Evolutionary conservation across 306 rosid genomes (phyloP).

Genomic region (Inga laurina): DNA sequence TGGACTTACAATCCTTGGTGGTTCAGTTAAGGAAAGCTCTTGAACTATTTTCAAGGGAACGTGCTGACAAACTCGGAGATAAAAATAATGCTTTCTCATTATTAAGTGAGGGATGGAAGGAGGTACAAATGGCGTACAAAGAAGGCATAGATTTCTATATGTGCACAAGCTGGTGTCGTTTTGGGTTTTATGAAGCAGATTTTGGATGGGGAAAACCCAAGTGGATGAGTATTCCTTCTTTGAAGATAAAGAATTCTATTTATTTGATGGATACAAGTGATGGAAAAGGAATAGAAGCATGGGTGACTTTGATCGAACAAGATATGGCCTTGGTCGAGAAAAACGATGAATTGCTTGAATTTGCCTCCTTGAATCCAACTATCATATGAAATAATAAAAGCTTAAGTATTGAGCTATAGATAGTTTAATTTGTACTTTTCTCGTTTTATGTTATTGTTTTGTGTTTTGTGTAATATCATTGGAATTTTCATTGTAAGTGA

Average conservation of each 20-base stretch:
- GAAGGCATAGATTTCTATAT: neutral
- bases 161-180: constrained; percentile 36
- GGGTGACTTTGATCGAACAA: constrained; percentile 25
- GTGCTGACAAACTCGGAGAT: constrained; percentile 20
- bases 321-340: constrained; percentile 24
- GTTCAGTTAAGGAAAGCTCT: constrained; percentile 32
- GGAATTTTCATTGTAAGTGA: no score
- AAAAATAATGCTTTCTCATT: neutral
- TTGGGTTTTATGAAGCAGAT: neutral
- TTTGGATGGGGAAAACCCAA: constrained; percentile 27
- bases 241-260: neutral
- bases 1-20: constrained; percentile 24
- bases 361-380: constrained; percentile 31
- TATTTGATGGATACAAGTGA: constrained; percentile 23
- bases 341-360: constrained; percentile 22
- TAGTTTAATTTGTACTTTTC: no score
- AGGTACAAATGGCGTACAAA: neutral
- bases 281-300: constrained; percentile 34
- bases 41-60: neutral
- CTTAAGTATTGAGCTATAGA: no score
- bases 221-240: constrained; percentile 22
- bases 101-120: neutral
- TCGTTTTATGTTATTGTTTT: no score
- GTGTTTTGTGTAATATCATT: no score
- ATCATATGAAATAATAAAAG: neutral